phyloP scores from a whole-genome alignment of 192 early-diverging fungal species.

The Entomortierella beljakovae region DNA sequence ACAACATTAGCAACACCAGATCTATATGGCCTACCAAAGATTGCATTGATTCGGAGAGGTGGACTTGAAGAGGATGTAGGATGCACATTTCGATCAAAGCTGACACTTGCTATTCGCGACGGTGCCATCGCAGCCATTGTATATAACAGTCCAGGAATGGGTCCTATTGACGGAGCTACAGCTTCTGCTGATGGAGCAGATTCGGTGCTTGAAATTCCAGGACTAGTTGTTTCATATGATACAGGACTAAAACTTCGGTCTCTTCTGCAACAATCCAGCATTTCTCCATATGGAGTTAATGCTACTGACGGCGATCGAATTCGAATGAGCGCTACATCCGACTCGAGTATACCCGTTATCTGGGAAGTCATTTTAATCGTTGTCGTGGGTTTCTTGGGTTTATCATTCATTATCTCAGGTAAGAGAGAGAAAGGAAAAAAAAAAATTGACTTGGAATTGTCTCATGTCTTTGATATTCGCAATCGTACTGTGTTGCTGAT shows the following conservation, averaged over 20 bases:
- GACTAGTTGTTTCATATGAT: slow-evolving; percentile 23
- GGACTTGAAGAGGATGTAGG: neutral
- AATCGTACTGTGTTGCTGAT: neutral
- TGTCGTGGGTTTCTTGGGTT: slow-evolving; percentile 30
- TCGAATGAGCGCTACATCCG: neutral
- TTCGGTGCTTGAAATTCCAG: slow-evolving; percentile 7
- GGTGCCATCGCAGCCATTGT: slow-evolving; percentile 31
- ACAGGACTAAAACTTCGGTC: slow-evolving; percentile 6
- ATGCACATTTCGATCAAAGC: slow-evolving; percentile 36
- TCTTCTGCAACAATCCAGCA: slow-evolving; percentile 4
- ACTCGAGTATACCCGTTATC: slow-evolving; percentile 20
- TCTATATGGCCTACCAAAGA: slow-evolving; percentile 28
- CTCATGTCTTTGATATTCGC: neutral
- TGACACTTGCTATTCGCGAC: slow-evolving; percentile 10
- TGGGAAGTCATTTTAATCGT: slow-evolving; percentile 52
- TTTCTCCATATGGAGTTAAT: neutral
- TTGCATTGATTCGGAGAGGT: slow-evolving; percentile 47
- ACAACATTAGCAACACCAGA: slow-evolving; percentile 33
- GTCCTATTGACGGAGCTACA: slow-evolving; percentile 18
- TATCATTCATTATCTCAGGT: slow-evolving; percentile 46
- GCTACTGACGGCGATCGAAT: too few relatives aligned
- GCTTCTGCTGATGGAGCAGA: slow-evolving; percentile 7
- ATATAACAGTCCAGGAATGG: slow-evolving; percentile 18
- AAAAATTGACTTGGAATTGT: neutral
- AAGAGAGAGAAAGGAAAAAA: neutral